phyloP scores from a whole-genome alignment of 2,329 filamentous ascomycete genomes.

The Chaetomiaceae sp. region DNA sequence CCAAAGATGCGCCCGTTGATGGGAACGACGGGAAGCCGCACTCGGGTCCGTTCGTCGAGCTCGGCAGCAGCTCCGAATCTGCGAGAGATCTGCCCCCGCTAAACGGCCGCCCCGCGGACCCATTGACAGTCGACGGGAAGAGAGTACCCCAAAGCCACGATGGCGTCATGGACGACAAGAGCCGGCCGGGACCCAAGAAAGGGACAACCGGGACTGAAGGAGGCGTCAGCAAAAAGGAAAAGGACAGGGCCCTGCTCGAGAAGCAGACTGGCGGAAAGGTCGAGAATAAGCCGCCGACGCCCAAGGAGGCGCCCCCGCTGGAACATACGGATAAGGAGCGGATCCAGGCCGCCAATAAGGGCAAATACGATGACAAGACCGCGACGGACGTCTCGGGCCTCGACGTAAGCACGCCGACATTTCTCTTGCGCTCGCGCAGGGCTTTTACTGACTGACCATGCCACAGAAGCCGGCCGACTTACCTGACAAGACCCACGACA shows the following conservation, averaged over 20 bases:
- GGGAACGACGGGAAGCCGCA: conserved; percentile 93
- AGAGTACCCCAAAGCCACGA: conserved; percentile 63
- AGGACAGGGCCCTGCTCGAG: conserved; percentile 66
- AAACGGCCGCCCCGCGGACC: conserved; percentile 49
- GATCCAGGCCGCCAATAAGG: conserved; percentile 43
- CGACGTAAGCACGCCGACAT: conserved; percentile 47
- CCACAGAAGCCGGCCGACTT: conserved; percentile 74
- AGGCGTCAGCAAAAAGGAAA: conserved; percentile 82
- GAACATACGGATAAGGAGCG: conserved; percentile 77
- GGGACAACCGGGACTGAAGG: conserved; percentile 87
- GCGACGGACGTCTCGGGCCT: conserved; percentile 45
- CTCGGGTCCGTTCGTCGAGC: conserved; percentile 72
- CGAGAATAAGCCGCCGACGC: conserved; percentile 73
- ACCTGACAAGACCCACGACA: conserved; percentile 71
- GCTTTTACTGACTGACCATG: conserved; percentile 11
- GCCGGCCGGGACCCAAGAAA: conserved; percentile 69
- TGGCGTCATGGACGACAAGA: conserved; percentile 90
- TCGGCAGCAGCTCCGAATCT: conserved; percentile 34
- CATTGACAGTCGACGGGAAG: conserved; percentile 53
- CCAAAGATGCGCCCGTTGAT: conserved; percentile 82
- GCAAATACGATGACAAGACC: conserved; percentile 35
- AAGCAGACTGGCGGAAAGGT: conserved; percentile 59
- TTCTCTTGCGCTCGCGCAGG: too few species aligned
- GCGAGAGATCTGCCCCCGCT: conserved; percentile 39
- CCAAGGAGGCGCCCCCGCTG: conserved; percentile 78